phyloP scores from a whole-genome alignment of 345 rosid species.

The Laguncularia racemosa region DNA sequence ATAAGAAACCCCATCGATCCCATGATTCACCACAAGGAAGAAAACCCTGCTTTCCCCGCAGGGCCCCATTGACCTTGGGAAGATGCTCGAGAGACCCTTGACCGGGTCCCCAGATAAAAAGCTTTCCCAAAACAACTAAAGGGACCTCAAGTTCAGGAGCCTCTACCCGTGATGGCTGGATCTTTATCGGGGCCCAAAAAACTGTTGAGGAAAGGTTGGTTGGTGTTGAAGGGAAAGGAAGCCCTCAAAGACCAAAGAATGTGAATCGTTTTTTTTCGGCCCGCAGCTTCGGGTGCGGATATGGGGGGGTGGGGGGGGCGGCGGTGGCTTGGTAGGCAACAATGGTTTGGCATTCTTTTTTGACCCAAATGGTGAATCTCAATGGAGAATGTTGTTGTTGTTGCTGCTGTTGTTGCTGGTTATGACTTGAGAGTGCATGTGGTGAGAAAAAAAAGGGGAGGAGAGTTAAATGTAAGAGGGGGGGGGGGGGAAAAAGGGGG shows the following conservation, averaged over 20 bases:
- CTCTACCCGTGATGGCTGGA: conserved; percentile 29
- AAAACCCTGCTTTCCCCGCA: conserved; percentile 75
- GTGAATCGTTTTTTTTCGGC: not conserved
- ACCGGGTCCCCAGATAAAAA: conserved; percentile 47
- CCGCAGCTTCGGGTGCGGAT: not conserved
- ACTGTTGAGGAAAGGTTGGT: conserved; percentile 54
- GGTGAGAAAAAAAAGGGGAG: no score
- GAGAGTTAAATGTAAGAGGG: not conserved
- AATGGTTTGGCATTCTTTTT: not conserved
- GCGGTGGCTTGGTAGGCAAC: conserved; percentile 5
- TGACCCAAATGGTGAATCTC: no score
- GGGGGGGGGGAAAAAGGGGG: conserved; percentile 7
- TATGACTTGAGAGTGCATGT: no score
- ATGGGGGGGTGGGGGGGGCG: not conserved
- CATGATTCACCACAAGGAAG: conserved; percentile 72
- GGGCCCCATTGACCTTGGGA: conserved; percentile 49
- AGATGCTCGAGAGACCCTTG: conserved; percentile 32
- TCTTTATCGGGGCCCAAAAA: conserved; percentile 92
- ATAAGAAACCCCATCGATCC: conserved; percentile 49
- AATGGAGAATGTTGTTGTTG: no score
- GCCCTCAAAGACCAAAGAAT: conserved; percentile 49
- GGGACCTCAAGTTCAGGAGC: conserved; percentile 58
- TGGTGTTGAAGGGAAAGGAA: conserved; percentile 28
- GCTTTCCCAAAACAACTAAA: conserved; percentile 40
- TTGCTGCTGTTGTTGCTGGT: no score